These are phyloP conservation scores for Alternaria triticimaculans DNA, from an alignment of 2,329 filamentous ascomycete species.

Conservation along the genomic window DNA sequence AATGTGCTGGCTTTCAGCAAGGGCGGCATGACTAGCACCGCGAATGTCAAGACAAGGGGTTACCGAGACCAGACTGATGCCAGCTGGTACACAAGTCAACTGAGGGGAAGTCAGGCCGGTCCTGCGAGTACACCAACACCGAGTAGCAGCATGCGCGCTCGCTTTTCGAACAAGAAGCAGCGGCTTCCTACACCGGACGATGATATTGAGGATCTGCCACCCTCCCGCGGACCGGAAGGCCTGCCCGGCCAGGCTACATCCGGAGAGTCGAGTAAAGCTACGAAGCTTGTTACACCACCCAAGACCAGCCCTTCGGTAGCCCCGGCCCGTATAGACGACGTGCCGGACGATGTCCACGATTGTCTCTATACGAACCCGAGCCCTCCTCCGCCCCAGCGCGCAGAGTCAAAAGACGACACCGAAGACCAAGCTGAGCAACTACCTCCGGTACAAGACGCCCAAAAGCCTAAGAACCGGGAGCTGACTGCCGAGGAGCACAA, in stretches of 20 bases:
- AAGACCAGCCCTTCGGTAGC: conserved; percentile 37
- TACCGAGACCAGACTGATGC: conserved; percentile 83
- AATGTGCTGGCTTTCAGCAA: conserved; percentile 71
- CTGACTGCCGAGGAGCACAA: conserved; percentile 95
- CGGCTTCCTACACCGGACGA: conserved; percentile 35
- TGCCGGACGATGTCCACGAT: conserved; percentile 24
- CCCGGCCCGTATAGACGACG: conserved; percentile 8
- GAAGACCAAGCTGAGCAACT: conserved; percentile 9
- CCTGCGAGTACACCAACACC: conserved; percentile 38
- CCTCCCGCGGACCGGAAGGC: conserved; percentile 41
- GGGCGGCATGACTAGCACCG: conserved; percentile 71
- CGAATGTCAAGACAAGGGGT: conserved; percentile 64
- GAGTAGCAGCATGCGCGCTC: conserved; percentile 25
- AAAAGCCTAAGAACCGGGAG: conserved; percentile 26
- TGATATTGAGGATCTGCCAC: conserved; percentile 38
- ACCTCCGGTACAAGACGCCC: not conserved
- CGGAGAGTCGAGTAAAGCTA: conserved; percentile 5
- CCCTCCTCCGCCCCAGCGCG: conserved; percentile 14
- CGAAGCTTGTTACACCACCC: conserved; percentile 36
- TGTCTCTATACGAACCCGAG: conserved; percentile 31
- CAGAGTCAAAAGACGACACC: conserved; percentile 4
- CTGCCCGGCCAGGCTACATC: conserved; percentile 30
- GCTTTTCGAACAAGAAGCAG: conserved; percentile 24
- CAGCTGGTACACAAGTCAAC: conserved; percentile 82
- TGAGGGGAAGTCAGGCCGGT: conserved; percentile 54